Base-by-base conservation (phyloP, 2,329 filamentous ascomycete species). In the Dactylonectria macrodidyma region DNA sequence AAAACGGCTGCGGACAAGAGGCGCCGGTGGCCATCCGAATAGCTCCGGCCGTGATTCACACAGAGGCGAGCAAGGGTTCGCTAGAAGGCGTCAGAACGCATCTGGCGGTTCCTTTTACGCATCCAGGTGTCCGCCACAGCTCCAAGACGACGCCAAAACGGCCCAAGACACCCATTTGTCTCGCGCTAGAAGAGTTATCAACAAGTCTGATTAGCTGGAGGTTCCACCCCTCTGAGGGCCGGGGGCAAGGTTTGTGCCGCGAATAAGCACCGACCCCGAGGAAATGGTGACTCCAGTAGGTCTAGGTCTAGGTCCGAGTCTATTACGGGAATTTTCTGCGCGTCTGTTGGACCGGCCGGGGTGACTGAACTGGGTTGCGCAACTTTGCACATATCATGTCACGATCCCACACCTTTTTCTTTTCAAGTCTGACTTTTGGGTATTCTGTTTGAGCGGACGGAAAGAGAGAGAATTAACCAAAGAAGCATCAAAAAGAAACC, bases 201-300 rank as follows among this genome's bases (percentile, higher is more conserved):
- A 44, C 38, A n/a, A 16, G 51, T 62, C 30, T 65, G 66, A 62
- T 58, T 60, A 47, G 52, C 47, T 50, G 64, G 68, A 52, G 38
- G 54, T 48, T 34, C 36, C 38, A 30, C 26, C 56, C 36, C 46
- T 41, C 52, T 47, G 52, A 48, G 47, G 14, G n/a, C 54, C 59
- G 46, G 63, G 38, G 67, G 67, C 73, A 68, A 71, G 66, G 44
- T 73, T 75, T 74, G 71, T 73, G 69, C 67, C 71, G 68, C 73
- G 68, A 63, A 67, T 67, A 68, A 55, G 65, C 48, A 62, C 58
- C 59, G 24, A 30, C 61, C 51, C 56, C 26, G 26, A 34, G 54
- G 64, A 38, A 73, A 67, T 71, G 59, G 69, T 59, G 65, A 74
- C 64, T 70, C 44, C 60, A 54, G 46, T 46, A 44, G 4, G 4